A percentile compares a stretch with the other conserved stretches of the same genome.
Conservation (phyloP, 2,329 filamentous ascomycete genomes). For the Claviceps sp. region DNA sequence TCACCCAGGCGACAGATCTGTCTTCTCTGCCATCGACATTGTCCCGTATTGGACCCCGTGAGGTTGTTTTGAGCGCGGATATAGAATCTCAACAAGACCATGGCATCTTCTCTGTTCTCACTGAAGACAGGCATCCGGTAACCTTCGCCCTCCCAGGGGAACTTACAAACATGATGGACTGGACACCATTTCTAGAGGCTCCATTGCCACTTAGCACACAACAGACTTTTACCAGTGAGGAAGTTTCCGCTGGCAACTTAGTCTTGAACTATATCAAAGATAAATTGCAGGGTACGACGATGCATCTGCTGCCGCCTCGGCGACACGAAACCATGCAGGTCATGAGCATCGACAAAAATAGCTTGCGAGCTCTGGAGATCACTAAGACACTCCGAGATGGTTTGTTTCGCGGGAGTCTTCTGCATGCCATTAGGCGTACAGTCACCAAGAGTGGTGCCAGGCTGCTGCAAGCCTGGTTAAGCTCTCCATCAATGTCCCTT, state of each 20-base stretch:
- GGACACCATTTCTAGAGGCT: conserved; percentile 66
- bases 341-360: conserved; percentile 89
- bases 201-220: conserved; percentile 43
- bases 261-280: conserved; percentile 76
- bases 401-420: conserved; percentile 63
- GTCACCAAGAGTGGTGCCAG: conserved; percentile 85
- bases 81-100: conserved; percentile 45
- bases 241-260: conserved; percentile 64
- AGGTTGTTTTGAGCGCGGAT: conserved; percentile 64
- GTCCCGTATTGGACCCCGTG: conserved; percentile 69
- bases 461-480: conserved; percentile 72
- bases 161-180: conserved; percentile 43
- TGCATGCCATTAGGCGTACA: conserved; percentile 81
- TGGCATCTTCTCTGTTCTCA: conserved; percentile 52
- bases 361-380: conserved; percentile 78
- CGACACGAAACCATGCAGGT: conserved; percentile 61
- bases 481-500: conserved; percentile 80
- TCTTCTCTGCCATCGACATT: conserved; percentile 65
- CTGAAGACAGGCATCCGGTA: conserved; percentile 62
- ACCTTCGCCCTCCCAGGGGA: conserved; percentile 49
- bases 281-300: conserved; percentile 60
- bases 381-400: conserved; percentile 75
- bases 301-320: conserved; percentile 73
- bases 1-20: conserved; percentile 63
- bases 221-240: conserved; percentile 48